These are phyloP conservation scores for Leavenworthia alabamica DNA, from an alignment of 345 rosid genomes.

Conservation along the genomic window DNA sequence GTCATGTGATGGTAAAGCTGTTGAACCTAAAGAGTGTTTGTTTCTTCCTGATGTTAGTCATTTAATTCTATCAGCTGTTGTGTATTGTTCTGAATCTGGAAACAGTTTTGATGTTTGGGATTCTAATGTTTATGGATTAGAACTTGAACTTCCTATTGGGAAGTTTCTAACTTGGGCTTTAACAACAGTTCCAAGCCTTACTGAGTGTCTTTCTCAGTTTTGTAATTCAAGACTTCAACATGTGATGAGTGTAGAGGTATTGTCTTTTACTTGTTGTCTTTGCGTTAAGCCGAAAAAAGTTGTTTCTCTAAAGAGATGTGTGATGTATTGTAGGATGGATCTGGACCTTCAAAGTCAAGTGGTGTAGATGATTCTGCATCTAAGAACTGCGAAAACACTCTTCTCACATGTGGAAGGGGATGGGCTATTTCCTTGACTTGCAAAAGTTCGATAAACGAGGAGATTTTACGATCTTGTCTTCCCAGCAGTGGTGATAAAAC, in stretches of 20 bases:
- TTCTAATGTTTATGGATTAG: constrained; percentile 40
- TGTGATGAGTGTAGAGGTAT: constrained; percentile 37
- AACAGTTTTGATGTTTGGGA: constrained; percentile 51
- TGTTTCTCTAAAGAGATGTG: not conserved
- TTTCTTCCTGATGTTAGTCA: constrained; percentile 59
- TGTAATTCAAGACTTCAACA: constrained; percentile 45
- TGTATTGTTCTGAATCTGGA: constrained; percentile 49
- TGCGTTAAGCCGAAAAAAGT: not conserved
- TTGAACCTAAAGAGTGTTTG: constrained; percentile 22
- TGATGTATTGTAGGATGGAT: constrained; percentile 39
- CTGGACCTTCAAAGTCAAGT: constrained; percentile 38
- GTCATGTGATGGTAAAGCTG: constrained; percentile 44
- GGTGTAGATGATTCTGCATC: constrained; percentile 28
- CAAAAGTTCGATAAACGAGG: constrained; percentile 43
- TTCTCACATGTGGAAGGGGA: constrained; percentile 58
- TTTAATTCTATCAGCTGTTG: constrained; percentile 55
- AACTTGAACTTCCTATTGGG: constrained; percentile 51
- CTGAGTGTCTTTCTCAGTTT: constrained; percentile 59
- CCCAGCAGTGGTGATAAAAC: constrained; percentile 25
- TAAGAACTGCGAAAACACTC: constrained; percentile 25
- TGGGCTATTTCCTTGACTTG: constrained; percentile 58
- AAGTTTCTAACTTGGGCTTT: constrained; percentile 66
- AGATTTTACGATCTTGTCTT: constrained; percentile 43
- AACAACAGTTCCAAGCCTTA: constrained; percentile 45
- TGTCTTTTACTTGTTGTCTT: not conserved